Percentiles rank a stretch among this genome's conserved stretches.
These are phyloP conservation scores for Tremellales sp. DNA, from an alignment of 1,284 basidiomycete genomes.

Conservation along the genomic window DNA sequence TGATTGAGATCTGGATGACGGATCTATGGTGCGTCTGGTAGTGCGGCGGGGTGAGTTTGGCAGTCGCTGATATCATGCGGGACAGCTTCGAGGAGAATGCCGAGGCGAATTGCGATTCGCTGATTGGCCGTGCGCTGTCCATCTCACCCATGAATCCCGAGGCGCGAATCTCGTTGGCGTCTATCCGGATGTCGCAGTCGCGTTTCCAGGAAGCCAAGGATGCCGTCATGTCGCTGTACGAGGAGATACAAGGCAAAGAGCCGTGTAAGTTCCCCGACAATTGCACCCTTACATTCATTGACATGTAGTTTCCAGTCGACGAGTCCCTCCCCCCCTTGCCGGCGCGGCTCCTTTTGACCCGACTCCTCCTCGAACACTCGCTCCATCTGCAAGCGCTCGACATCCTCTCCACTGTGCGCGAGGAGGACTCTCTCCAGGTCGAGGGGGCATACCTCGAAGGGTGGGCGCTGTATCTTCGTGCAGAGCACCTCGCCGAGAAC, in stretches of 20 bases:
- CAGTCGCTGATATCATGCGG: not conserved
- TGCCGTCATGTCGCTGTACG: constrained; percentile 67
- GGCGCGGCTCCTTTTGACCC: constrained; percentile 69
- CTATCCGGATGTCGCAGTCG: constrained; percentile 83
- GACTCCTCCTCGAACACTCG: constrained; percentile 77
- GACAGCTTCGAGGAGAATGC: constrained; percentile 62
- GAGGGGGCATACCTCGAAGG: constrained; percentile 95
- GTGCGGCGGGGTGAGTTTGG: not conserved
- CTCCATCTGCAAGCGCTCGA: constrained; percentile 66
- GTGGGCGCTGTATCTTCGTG: constrained; percentile 78
- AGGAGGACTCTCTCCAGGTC: constrained; percentile 78
- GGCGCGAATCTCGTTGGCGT: constrained; percentile 75
- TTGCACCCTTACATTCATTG: constrained; percentile 1
- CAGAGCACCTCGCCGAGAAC: constrained; percentile 36
- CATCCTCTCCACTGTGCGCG: constrained; percentile 73
- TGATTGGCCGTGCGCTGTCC: constrained; percentile 68
- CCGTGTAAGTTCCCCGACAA: constrained; percentile 53
- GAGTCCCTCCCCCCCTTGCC: constrained; percentile 68
- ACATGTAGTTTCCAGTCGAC: constrained; percentile 56
- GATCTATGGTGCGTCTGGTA: constrained; percentile 73
- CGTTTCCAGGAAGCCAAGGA: constrained; percentile 73
- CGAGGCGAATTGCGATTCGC: constrained; percentile 67
- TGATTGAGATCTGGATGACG: constrained; percentile 97
- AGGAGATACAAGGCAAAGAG: constrained; percentile 68
- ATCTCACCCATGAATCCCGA: constrained; percentile 74